Evolutionary conservation across 108 stramenopile species (phyloP).

Genomic region (Poteriospumella lacustris): DNA sequence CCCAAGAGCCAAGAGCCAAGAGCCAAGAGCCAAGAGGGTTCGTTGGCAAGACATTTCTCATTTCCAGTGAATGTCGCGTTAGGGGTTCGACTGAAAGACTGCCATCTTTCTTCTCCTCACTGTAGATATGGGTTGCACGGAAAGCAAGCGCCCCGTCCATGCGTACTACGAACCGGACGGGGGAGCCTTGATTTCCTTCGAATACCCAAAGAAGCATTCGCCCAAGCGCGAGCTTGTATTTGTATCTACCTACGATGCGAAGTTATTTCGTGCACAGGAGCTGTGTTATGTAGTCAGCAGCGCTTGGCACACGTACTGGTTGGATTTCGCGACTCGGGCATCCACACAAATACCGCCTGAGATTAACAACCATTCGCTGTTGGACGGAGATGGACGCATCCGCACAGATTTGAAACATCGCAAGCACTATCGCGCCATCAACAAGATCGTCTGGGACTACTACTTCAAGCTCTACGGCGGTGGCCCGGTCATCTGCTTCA

Average conservation of each 20-base stretch:
- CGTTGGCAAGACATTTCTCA: no score
- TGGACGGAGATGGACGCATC: not conserved
- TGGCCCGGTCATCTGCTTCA: slow-evolving; percentile 14
- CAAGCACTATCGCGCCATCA: slow-evolving; percentile 6
- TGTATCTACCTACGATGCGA: not conserved
- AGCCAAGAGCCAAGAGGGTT: no score
- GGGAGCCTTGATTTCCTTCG: not conserved
- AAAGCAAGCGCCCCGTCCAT: not conserved
- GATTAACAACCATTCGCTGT: not conserved
- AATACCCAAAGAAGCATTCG: not conserved
- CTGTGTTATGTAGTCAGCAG: not conserved
- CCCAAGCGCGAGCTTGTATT: not conserved
- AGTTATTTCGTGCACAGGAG: not conserved
- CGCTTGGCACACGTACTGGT: not conserved
- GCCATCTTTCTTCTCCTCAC: no score
- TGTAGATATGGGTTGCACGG: not conserved
- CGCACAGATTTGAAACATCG: not conserved
- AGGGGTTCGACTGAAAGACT: no score
- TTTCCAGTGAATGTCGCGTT: no score
- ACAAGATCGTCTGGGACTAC: slow-evolving; percentile 23
- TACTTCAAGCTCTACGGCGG: slow-evolving; percentile 10
- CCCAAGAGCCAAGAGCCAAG: no score
- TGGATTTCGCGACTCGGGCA: not conserved
- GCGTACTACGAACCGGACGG: not conserved
- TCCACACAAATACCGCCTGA: not conserved